Conservation (phyloP, 1,284 basidiomycete genomes). For the Polyporus tsugae region DNA sequence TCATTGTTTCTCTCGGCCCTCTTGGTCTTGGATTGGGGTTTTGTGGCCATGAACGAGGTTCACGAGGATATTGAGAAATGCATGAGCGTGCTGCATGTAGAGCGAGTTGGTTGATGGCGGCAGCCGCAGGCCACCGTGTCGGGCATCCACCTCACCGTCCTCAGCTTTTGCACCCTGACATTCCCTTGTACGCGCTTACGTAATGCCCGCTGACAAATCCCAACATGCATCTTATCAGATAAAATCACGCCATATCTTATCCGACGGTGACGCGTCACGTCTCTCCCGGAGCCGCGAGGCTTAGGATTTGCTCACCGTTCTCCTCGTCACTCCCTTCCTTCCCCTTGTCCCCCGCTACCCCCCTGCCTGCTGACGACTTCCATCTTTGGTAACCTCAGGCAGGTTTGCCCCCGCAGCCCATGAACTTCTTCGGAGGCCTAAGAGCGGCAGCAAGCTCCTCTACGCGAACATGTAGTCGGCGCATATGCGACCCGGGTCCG, state of each 20-base stretch:
- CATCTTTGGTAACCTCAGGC: slow-evolving; percentile 23
- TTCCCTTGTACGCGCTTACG: neutral
- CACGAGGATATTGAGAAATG: neutral
- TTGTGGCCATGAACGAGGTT: slow-evolving; percentile 11
- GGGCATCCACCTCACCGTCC: neutral
- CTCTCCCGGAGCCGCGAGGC: slow-evolving; percentile 4
- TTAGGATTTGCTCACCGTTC: slow-evolving; percentile 26
- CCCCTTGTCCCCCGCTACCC: slow-evolving; percentile 6
- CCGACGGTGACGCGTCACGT: slow-evolving; percentile 32
- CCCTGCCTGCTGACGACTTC: slow-evolving; percentile 11
- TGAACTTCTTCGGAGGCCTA: slow-evolving; percentile 42
- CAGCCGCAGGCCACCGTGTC: neutral
- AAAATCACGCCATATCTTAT: slow-evolving; percentile 12
- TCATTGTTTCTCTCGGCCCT: slow-evolving; percentile 33
- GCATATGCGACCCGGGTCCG: slow-evolving; percentile 36
- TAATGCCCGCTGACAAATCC: neutral
- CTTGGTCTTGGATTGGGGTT: neutral
- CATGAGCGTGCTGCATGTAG: slow-evolving; percentile 12
- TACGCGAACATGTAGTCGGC: slow-evolving; percentile 40
- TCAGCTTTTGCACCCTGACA: neutral
- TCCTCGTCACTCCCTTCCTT: slow-evolving; percentile 8
- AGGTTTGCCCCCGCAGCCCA: slow-evolving; percentile 28
- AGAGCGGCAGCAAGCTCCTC: slow-evolving; percentile 35
- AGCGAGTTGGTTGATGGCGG: slow-evolving; percentile 1
- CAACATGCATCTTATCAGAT: slow-evolving; percentile 28